Percentiles rank a stretch among this genome's conserved stretches.
phyloP scores from a whole-genome alignment of 495 filamentous ascomycete genomes.

The Penicillium pancosmium region DNA sequence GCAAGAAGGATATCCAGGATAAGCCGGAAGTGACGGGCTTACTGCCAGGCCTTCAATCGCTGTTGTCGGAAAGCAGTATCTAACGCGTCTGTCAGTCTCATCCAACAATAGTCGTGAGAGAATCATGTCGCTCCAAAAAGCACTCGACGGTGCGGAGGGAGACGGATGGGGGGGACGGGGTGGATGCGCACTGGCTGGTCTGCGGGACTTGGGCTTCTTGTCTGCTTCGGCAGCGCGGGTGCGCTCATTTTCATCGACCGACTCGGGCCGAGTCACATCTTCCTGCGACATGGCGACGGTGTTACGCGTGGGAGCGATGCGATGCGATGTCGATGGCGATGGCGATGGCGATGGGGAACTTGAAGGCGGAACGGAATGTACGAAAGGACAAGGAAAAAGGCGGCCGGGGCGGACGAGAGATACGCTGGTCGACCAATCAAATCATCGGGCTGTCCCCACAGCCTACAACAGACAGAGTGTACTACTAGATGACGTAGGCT shows the following conservation, averaged over 20 bases:
- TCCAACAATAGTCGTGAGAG: background rate
- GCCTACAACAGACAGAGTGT: no score
- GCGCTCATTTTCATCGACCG: constrained; percentile 53
- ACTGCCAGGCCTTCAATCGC: constrained; percentile 94
- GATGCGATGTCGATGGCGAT: constrained; percentile 2
- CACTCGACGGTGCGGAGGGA: no score
- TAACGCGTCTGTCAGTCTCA: constrained; percentile 31
- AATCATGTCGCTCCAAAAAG: background rate
- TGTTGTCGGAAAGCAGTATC: constrained; percentile 94
- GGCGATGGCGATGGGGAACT: background rate
- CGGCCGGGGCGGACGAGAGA: no score
- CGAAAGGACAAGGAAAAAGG: no score
- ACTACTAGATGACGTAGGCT: no score
- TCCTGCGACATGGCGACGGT: constrained; percentile 48
- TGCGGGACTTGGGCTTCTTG: constrained; percentile 83
- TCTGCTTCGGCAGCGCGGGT: constrained; percentile 45
- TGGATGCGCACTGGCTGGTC: constrained; percentile 72
- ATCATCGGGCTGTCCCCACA: no score
- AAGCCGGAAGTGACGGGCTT: constrained; percentile 34
- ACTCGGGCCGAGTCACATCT: constrained; percentile 46
- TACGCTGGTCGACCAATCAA: no score
- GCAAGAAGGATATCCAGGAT: background rate
- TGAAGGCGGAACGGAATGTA: no score
- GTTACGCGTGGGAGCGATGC: constrained; percentile 12
- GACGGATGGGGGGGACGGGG: background rate